Conservation (phyloP, 371 early-diverging fungal species). For the Mucor saturninus region DNA sequence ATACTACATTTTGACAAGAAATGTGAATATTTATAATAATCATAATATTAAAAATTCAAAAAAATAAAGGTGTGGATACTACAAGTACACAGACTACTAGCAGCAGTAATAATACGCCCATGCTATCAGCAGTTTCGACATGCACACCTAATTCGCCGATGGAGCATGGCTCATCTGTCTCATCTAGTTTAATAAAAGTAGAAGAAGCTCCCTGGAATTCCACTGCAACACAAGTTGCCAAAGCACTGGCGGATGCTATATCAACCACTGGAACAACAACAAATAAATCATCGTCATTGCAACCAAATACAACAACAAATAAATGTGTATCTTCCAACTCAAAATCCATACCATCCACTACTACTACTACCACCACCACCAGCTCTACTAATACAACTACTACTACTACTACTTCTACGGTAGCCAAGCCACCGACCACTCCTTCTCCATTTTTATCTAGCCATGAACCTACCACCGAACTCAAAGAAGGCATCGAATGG, state of each 20-base stretch:
- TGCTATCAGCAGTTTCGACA: neutral
- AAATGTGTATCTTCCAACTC: neutral
- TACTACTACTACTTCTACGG: constrained; percentile 1
- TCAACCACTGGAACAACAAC: constrained; percentile 10
- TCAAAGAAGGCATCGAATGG: constrained; percentile 62
- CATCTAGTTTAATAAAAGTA: too few relatives aligned
- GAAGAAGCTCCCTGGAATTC: constrained; percentile 10
- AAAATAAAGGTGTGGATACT: neutral
- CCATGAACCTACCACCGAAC: constrained; percentile 42
- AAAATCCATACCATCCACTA: constrained; percentile 7
- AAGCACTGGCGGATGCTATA: constrained; percentile 6
- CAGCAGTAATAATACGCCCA: neutral
- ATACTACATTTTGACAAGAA: too few relatives aligned
- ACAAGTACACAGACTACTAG: neutral
- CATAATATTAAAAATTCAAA: neutral
- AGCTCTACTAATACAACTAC: too few relatives aligned
- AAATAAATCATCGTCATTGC: neutral
- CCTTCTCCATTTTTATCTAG: constrained; percentile 22
- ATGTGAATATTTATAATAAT: neutral
- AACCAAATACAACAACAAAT: constrained; percentile 4
- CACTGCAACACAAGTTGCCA: constrained; percentile 1
- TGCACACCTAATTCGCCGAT: constrained; percentile 5
- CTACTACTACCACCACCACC: neutral
- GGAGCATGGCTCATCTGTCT: neutral
- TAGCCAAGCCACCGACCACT: constrained; percentile 30